phyloP scores from a whole-genome alignment of 2,329 filamentous ascomycete genomes.

The Diaporthe vexans region DNA sequence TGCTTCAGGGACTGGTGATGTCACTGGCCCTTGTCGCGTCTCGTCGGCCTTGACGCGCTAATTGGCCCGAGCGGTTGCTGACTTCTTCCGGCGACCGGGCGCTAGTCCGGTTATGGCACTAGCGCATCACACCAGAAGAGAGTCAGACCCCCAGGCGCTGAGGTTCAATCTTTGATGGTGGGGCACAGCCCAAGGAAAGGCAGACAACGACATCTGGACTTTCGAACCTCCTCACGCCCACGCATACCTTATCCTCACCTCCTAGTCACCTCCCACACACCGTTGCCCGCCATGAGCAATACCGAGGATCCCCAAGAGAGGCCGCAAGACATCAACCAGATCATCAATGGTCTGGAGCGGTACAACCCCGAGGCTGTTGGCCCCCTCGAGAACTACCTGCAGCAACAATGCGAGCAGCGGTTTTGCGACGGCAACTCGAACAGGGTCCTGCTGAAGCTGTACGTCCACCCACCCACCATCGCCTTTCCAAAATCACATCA shows the following conservation, averaged over 20 bases:
- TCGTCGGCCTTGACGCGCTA: constrained; percentile 1
- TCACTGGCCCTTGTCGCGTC: neutral
- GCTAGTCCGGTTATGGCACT: constrained; percentile 1
- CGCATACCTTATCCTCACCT: constrained; percentile 4
- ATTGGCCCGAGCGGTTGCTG: constrained; percentile 34
- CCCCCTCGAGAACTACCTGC: constrained; percentile 94
- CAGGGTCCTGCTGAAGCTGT: constrained; percentile 96
- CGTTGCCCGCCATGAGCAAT: constrained; percentile 66
- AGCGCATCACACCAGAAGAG: constrained; percentile 34
- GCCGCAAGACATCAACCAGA: constrained; percentile 90
- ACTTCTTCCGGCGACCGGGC: constrained; percentile 36
- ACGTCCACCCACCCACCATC: constrained; percentile 62
- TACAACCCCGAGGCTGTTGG: constrained; percentile 98
- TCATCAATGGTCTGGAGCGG: constrained; percentile 96
- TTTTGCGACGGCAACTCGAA: constrained; percentile 98
- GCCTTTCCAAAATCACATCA: constrained; percentile 40
- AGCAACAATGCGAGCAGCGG: constrained; percentile 94
- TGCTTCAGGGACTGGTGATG: constrained; percentile 14
- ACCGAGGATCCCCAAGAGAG: constrained; percentile 91
- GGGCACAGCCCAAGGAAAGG: constrained; percentile 28
- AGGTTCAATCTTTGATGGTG: constrained; percentile 32
- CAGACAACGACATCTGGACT: constrained; percentile 30
- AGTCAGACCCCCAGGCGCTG: constrained; percentile 6
- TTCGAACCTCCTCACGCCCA: constrained; percentile 5
- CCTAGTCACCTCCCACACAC: constrained; percentile 44